Base-by-base conservation (phyloP, 2,329 filamentous ascomycete genomes). In the Rhynchosporium agropyri region DNA sequence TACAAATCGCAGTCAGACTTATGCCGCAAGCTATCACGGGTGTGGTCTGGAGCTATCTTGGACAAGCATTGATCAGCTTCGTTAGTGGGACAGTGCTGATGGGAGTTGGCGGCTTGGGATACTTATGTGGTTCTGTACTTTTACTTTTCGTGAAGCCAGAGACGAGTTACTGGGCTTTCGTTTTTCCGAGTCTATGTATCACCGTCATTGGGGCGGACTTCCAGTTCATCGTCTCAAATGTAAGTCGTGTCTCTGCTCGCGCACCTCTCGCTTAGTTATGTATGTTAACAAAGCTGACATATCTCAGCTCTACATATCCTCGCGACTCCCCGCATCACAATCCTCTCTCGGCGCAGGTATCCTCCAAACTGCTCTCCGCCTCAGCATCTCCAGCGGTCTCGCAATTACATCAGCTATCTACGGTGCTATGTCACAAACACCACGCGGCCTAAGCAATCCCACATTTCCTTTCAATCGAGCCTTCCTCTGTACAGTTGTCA, bases 161-260 rank as follows among this genome's bases (percentile, higher is more conserved):
- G 9, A 81, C 80, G 61, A 80, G 77, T 20, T 90, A 90, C 72
- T 90, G 87, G 87, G 81, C 81, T 0, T 85, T 88, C 64, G 79
- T 83, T 5, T 90, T 90, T 71, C 85, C 87, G 0, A 81, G 81
- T 0, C 74, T 89, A 45, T 74, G 86, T 15, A 74, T 90, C 31
- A 81, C 82, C 28, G 87, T 89, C 1, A 77, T 88, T 3, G 88
- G 88, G 0, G 86, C 86, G 0, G 88, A 90, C 70, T 82, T 90
- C 40, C 83, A 89, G 63, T 90, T 89, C 73, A 89, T 89, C 64
- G 87, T 90, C 28, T 83, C 84, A 3, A 90, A 90, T 69, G 83
- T 86, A 72, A 68, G 82, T 75, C 15, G 9, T 9, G 36, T 28
- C 28, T 28, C 13, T 15, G 4, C 75, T 20, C 20, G 20, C 20